These are phyloP conservation scores for Xylaria sp. DNA, from an alignment of 2,329 filamentous ascomycete genomes.

Conservation along the genomic window DNA sequence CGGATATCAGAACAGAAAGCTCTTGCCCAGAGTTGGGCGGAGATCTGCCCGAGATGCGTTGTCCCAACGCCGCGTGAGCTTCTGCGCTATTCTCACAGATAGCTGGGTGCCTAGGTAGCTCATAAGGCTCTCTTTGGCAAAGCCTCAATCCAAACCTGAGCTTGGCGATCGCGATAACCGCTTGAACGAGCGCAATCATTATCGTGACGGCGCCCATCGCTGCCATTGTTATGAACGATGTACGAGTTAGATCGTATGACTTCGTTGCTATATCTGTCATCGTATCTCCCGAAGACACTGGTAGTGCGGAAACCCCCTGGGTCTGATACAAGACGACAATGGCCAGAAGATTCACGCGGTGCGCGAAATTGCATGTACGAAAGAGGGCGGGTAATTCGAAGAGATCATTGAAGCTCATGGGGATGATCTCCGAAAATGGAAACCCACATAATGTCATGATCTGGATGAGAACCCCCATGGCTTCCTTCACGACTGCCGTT, in stretches of 20 bases:
- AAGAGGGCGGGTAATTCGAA: neutral
- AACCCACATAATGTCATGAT: too few species aligned
- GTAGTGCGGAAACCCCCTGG: neutral
- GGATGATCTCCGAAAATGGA: too few species aligned
- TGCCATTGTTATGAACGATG: neutral
- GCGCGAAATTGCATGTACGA: neutral
- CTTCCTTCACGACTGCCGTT: neutral
- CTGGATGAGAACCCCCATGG: too few species aligned
- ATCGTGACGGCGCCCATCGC: neutral
- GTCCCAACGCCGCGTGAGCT: constrained; percentile 5
- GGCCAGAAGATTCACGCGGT: neutral
- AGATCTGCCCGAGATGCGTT: neutral
- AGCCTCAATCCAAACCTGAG: neutral
- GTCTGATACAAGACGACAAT: neutral
- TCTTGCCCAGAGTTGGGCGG: neutral
- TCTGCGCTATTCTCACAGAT: neutral
- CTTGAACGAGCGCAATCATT: neutral
- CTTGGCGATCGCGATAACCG: neutral
- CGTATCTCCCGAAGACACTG: neutral
- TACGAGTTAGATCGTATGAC: constrained; percentile 6
- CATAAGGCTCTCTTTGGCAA: neutral
- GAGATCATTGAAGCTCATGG: too few species aligned
- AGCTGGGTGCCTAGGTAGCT: constrained; percentile 1
- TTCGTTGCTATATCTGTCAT: neutral
- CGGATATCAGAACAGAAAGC: neutral